Evolutionary conservation across 169 alveolate genomes (phyloP).

Genomic region (Eimeria necatrix): DNA sequence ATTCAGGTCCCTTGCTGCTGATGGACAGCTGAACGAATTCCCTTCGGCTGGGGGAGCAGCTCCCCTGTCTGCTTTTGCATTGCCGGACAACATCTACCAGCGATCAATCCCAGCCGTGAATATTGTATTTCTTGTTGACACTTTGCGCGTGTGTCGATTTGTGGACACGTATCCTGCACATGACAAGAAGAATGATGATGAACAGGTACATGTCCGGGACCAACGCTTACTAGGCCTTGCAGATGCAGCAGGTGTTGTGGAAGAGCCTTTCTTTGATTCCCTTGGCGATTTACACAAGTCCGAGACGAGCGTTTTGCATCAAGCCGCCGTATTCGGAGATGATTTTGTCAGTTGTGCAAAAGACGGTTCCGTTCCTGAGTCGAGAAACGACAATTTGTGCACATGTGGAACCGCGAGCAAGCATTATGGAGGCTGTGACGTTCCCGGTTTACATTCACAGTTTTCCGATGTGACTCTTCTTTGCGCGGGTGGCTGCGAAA

Average conservation of each 20-base stretch:
- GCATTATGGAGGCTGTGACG: neutral
- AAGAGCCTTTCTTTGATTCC: neutral
- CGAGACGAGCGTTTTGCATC: neutral
- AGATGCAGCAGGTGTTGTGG: slow-evolving; percentile 1
- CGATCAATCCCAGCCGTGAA: slow-evolving; percentile 61
- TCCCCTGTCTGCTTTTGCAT: neutral
- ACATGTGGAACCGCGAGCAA: neutral
- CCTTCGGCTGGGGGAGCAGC: slow-evolving; percentile 16
- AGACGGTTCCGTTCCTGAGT: neutral
- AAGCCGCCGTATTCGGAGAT: neutral
- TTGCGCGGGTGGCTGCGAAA: slow-evolving; percentile 75
- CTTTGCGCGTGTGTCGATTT: slow-evolving; percentile 51
- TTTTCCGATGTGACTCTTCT: slow-evolving; percentile 73
- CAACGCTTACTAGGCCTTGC: slow-evolving; percentile 48
- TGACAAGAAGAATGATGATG: neutral
- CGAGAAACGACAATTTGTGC: neutral
- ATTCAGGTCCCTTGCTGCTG: neutral
- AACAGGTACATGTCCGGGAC: neutral
- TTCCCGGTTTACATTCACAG: slow-evolving; percentile 34
- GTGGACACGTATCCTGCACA: slow-evolving; percentile 12
- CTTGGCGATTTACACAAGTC: neutral
- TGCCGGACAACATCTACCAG: neutral
- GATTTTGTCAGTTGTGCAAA: neutral
- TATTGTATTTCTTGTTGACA: slow-evolving; percentile 62
- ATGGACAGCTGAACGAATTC: neutral